Conservation (phyloP, 352 stramenopile genomes). For the Aphanomyces stellatus region DNA sequence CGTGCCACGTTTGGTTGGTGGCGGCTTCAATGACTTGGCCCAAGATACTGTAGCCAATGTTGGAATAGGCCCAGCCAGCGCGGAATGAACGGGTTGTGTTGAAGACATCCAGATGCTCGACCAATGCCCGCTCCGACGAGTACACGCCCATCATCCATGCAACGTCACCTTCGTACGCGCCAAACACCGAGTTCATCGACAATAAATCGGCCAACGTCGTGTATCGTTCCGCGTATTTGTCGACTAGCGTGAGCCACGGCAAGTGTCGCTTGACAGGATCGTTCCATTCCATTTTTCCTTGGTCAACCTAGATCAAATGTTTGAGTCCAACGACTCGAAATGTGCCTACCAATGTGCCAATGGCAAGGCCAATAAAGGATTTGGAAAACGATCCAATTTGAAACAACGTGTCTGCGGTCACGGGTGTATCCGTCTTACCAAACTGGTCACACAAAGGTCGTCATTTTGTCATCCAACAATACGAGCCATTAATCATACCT, state of each 20-base stretch:
- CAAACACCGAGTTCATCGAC: conserved; percentile 39
- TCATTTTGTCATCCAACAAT: background rate
- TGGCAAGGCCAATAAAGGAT: conserved; percentile 38
- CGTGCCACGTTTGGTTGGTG: conserved; percentile 35
- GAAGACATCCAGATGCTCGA: conserved; percentile 29
- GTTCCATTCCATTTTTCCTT: conserved; percentile 39
- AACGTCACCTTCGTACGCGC: background rate
- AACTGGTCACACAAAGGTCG: background rate
- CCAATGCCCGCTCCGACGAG: conserved; percentile 30
- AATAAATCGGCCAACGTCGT: conserved; percentile 46
- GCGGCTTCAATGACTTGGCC: conserved; percentile 48
- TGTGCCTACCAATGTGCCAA: conserved; percentile 9
- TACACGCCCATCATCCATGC: conserved; percentile 29
- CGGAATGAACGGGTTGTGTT: conserved; percentile 31
- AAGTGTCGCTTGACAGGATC: conserved; percentile 49
- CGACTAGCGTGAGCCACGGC: conserved; percentile 36
- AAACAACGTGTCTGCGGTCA: conserved; percentile 39
- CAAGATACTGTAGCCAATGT: conserved; percentile 48
- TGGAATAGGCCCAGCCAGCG: conserved; percentile 38
- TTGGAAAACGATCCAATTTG: conserved; percentile 60
- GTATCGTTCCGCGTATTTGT: conserved; percentile 48
- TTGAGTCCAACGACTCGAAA: background rate
- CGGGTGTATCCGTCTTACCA: conserved; percentile 19
- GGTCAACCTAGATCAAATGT: conserved; percentile 30
- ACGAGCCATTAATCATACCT: background rate